These are phyloP conservation scores for Rickenella mellea DNA, from an alignment of 768 basidiomycete species.

Conservation along the genomic window DNA sequence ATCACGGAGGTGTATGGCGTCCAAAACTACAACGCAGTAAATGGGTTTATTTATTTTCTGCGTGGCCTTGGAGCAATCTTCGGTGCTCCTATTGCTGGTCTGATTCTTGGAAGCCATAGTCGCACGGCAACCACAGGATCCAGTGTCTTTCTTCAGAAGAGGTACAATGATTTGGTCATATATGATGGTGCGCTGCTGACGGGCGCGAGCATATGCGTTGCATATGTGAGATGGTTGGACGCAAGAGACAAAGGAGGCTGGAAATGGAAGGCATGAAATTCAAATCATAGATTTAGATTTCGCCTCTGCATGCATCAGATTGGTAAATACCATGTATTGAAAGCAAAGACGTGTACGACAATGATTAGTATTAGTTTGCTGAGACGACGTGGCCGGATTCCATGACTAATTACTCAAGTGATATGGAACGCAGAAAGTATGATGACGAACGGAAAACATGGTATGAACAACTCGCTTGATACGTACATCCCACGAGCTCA, in stretches of 20 bases:
- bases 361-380: no score
- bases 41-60: constrained; percentile 31
- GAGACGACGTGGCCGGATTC: no score
- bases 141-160: constrained; percentile 14
- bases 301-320: no score
- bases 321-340: no score
- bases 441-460: no score
- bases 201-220: constrained; percentile 26
- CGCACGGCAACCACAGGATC: constrained; percentile 8
- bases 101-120: constrained; percentile 25
- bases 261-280: constrained; percentile 28
- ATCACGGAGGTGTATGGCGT: constrained; percentile 34
- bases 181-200: constrained; percentile 28
- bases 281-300: no score
- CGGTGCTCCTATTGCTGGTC: constrained; percentile 33
- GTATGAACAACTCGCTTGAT: no score
- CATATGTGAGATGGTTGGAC: constrained; percentile 33
- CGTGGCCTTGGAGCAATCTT: constrained; percentile 30
- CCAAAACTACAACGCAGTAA: constrained; percentile 32
- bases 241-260: constrained; percentile 29
- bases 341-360: no score
- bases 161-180: constrained; percentile 28
- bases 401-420: no score
- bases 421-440: no score
- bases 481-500: no score